These are phyloP conservation scores for Bjerkandera adusta DNA, from an alignment of 1,284 basidiomycete genomes.

Conservation along the genomic window DNA sequence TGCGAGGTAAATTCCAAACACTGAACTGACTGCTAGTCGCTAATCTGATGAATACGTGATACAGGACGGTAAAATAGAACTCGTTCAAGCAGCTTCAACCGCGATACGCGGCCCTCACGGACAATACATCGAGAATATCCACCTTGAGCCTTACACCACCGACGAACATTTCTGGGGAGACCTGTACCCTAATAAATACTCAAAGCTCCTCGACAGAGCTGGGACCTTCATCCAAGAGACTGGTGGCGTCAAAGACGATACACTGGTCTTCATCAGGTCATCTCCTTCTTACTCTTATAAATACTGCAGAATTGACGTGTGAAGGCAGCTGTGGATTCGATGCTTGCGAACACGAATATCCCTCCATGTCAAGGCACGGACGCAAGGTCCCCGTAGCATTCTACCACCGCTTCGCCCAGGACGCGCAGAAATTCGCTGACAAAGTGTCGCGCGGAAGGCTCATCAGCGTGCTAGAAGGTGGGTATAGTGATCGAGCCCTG, in stretches of 20 bases:
- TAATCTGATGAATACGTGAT: background rate
- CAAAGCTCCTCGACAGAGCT: constrained; percentile 71
- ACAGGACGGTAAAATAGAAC: constrained; percentile 76
- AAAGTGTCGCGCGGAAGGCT: constrained; percentile 68
- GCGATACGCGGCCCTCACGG: constrained; percentile 83
- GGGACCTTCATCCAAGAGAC: constrained; percentile 71
- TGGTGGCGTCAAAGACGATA: constrained; percentile 62
- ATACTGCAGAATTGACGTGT: background rate
- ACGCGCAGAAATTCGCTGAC: constrained; percentile 70
- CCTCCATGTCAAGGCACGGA: constrained; percentile 90
- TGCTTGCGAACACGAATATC: constrained; percentile 89
- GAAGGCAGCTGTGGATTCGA: constrained; percentile 83
- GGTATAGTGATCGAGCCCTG: constrained; percentile 89
- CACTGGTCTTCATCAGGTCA: constrained; percentile 84
- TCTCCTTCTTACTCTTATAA: constrained; percentile 15
- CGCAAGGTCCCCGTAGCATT: constrained; percentile 89
- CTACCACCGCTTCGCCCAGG: constrained; percentile 82
- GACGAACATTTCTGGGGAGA: constrained; percentile 77
- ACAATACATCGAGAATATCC: constrained; percentile 90
- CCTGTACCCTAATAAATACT: constrained; percentile 72
- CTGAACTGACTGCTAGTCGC: background rate
- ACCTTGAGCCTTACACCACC: constrained; percentile 75
- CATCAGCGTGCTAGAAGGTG: constrained; percentile 91
- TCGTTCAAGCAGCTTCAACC: constrained; percentile 85
- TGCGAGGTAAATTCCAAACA: constrained; percentile 65